phyloP scores from a whole-genome alignment of 345 rosid genomes.

The Balakata baccata region DNA sequence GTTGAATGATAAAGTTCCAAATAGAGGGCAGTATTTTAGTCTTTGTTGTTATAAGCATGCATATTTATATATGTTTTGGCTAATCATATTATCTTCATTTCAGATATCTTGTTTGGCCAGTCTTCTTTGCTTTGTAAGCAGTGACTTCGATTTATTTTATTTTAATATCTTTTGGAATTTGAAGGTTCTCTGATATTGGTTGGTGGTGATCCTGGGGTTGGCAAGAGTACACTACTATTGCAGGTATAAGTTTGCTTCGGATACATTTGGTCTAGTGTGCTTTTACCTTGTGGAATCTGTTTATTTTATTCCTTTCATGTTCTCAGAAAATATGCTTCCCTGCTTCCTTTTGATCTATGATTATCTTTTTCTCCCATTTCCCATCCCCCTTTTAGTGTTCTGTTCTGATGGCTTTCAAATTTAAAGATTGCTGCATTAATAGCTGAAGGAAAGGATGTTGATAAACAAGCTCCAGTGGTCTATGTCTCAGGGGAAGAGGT shows the following conservation, averaged over 20 bases:
- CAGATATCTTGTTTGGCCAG: not conserved
- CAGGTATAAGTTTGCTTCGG: slow-evolving; percentile 45
- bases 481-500: slow-evolving; percentile 98
- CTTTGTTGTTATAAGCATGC: not conserved
- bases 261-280: not conserved
- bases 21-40: not conserved
- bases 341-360: not conserved
- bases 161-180: slow-evolving; percentile 12
- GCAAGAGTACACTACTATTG: slow-evolving; percentile 87
- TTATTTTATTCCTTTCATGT: not conserved
- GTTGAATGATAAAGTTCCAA: not conserved
- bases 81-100: not conserved
- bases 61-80: not conserved
- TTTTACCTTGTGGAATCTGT: slow-evolving; percentile 1
- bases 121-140: not conserved
- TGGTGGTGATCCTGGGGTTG: slow-evolving; percentile 97
- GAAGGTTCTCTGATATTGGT: slow-evolving; percentile 81
- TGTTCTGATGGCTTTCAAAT: slow-evolving; percentile 25
- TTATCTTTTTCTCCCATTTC: not conserved
- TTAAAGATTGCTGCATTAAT: slow-evolving; percentile 73
- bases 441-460: slow-evolving; percentile 52
- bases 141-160: not conserved
- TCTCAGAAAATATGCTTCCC: not conserved
- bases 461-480: slow-evolving; percentile 61
- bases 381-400: not conserved